Evolutionary conservation across 371 early-diverging fungal genomes (phyloP), one percentile per base, ranked within the genome.

Genomic region (Mortierella sp.): DNA sequence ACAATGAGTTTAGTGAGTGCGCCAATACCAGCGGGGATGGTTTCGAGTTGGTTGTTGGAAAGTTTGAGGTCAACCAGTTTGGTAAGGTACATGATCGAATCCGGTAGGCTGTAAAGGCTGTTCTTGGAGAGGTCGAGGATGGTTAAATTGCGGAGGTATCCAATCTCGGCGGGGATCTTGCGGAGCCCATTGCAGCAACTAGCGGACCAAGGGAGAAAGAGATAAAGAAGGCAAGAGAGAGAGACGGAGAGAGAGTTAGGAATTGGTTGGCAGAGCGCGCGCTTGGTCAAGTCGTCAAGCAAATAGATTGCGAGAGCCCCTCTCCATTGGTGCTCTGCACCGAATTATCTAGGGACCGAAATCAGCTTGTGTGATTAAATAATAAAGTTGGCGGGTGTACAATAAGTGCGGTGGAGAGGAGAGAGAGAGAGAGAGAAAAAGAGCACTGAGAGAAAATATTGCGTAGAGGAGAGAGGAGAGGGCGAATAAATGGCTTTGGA

Each of bases 111-210:
- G 7, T 56, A 46, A 1, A 96, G 73, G 7, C 83, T 83, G 76
- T 95, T 96, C 57, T 88, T 84, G 44, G 91, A 85, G 7, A 96
- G 71, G 57, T 90, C 89, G 16, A 95, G 84, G 0, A 84, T 73
- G 19, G 86, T 83, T 46, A 96, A 83, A 62, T 88, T 86, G 43
- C 81, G 83, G 57, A 93, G 70, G 52, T 88, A 81, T 9, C 89
- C 90, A n/a, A 93, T 89, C 60, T 89, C 88, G 11, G 82, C 72
- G 2, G 93, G 91, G 52, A 95, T 55, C 28, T 64, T 57, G 37
- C 63, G 65, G 11, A 84, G 74, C 59, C 80, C 70, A 51, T 84
- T 84, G 68, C 84, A 84, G 63, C 84, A 84, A 60, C 82, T 81
- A 60, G 29, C 45, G n/a, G 37, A 9, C 5, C 37, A 37, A 37